Evolutionary conservation across 331 rosid species (phyloP), one percentile per base, ranked within the genome.

Genomic region (Phaseolus coccineus): DNA sequence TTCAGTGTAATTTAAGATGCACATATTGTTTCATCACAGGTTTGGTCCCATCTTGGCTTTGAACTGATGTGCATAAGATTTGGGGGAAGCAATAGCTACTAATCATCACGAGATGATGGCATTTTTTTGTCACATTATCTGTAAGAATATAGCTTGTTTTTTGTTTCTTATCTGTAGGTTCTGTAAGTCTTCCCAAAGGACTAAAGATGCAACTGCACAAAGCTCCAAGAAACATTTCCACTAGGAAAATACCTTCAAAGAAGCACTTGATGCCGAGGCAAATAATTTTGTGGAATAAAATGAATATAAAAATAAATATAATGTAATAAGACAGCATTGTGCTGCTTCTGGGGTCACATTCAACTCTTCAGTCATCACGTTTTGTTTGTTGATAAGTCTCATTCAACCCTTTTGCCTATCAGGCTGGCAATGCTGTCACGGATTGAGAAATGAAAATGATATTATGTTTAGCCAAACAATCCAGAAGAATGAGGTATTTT

Each of bases 81-180:
- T 78, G 77, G 83, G 81, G 80, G 87, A 68, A 84, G 77, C 73
- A 85, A 88, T 51, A 85, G 92, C 84, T 66, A 88, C 88, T 86
- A 89, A 88, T 91, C 96, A 95, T 91, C 84, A 77, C 69, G 85
- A 79, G 88, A 84, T 83, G 91, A 93, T 91, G 85, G 59, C 82
- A 85, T 52, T 82, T 77, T 40, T 76, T 91, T 90, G 95, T 89
- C 94, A 77, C 87, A 80, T 80, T 84, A 81, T 73, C 40, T 88
- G 91, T 83, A 82, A 57, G 65, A 81, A 58, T 22, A 68, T 85
- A 47, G 69, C 37, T 79, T 85, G 90, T 86, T 87, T 50, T 71
- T 78, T 83, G 75, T 88, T 80, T 71, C 78, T 80, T 66, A 56
- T 35, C 39, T 35, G 39, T 35, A 35, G 5, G 39, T 81, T 85